phyloP scores from a whole-genome alignment of 2,329 filamentous ascomycete species.

The Sporothrix protearum region DNA sequence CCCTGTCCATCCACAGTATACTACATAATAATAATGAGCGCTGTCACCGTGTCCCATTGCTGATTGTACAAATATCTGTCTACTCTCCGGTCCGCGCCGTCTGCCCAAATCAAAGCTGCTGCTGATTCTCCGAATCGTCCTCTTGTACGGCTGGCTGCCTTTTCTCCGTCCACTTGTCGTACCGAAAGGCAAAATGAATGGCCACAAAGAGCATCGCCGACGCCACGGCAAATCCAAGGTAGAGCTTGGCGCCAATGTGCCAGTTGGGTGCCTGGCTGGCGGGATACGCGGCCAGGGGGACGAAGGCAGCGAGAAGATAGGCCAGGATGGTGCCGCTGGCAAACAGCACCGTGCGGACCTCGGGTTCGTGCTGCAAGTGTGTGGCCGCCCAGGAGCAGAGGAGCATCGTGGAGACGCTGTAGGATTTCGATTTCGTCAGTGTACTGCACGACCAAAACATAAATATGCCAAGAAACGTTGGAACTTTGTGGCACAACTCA shows the following conservation, averaged over 20 bases:
- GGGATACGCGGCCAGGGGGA: constrained; percentile 20
- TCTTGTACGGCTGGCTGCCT: not conserved
- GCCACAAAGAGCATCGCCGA: constrained; percentile 6
- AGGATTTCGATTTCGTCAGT: not conserved
- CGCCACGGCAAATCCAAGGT: constrained; percentile 16
- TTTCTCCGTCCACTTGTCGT: not conserved
- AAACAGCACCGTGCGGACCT: constrained; percentile 22
- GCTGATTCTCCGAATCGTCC: not conserved
- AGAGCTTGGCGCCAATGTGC: constrained; percentile 22
- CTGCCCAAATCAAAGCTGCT: not conserved
- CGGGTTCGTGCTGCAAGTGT: constrained; percentile 14
- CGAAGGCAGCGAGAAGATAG: constrained; percentile 17
- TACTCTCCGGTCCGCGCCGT: not conserved
- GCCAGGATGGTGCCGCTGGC: constrained; percentile 22
- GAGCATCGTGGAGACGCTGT: constrained; percentile 21
- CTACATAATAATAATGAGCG: not conserved
- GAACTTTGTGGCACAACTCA: not conserved
- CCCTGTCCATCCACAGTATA: no score
- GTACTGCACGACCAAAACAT: no score
- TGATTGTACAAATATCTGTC: not conserved
- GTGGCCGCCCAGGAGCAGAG: constrained; percentile 21
- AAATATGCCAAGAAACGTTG: no score
- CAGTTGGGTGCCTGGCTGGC: constrained; percentile 20
- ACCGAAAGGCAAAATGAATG: constrained; percentile 18
- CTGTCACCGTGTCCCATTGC: not conserved